Conservation (phyloP, 2,329 filamentous ascomycete species). For the Aspergillus sp. region DNA sequence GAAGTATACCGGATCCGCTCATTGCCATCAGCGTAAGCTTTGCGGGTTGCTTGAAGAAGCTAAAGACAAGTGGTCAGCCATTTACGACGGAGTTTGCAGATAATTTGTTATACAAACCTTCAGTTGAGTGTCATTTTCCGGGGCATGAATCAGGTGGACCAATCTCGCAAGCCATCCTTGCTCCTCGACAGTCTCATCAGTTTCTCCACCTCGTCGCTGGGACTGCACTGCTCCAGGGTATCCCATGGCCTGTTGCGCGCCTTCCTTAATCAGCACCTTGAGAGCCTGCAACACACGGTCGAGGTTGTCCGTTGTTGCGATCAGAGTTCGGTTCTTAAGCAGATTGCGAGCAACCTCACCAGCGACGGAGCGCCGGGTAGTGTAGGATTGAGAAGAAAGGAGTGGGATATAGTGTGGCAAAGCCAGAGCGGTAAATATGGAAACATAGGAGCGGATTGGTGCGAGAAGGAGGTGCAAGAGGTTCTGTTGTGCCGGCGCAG, state of each 20-base stretch:
- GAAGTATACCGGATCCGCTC: conserved; percentile 95
- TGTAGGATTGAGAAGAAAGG: conserved; percentile 86
- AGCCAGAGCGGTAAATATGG: conserved; percentile 91
- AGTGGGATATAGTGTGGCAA: conserved; percentile 89
- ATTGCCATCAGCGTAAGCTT: conserved; percentile 84
- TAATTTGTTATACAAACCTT: conserved; percentile 44
- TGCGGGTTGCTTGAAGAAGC: conserved; percentile 80
- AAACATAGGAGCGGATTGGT: conserved; percentile 83
- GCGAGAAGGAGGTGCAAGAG: conserved; percentile 86
- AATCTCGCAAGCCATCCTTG: conserved; percentile 95
- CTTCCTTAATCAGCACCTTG: conserved; percentile 89
- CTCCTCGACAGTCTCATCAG: conserved; percentile 95
- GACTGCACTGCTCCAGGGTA: conserved; percentile 69
- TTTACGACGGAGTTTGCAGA: conserved; percentile 1
- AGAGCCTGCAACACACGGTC: conserved; percentile 86
- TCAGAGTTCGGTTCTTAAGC: conserved; percentile 75
- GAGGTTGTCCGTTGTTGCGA: conserved; percentile 72
- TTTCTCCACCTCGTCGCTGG: conserved; percentile 74
- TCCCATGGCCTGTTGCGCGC: conserved; percentile 73
- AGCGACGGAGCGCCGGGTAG: conserved; percentile 83
- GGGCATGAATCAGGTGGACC: conserved; percentile 76
- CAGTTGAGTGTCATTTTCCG: conserved; percentile 90
- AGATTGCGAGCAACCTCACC: conserved; percentile 80
- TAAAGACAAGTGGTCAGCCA: conserved; percentile 23
- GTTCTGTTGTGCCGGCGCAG: conserved; percentile 78